A percentile compares a stretch with the other conserved stretches of the same genome.
phyloP scores from a whole-genome alignment of 768 basidiomycete species.

The Leccinum arenicola region DNA sequence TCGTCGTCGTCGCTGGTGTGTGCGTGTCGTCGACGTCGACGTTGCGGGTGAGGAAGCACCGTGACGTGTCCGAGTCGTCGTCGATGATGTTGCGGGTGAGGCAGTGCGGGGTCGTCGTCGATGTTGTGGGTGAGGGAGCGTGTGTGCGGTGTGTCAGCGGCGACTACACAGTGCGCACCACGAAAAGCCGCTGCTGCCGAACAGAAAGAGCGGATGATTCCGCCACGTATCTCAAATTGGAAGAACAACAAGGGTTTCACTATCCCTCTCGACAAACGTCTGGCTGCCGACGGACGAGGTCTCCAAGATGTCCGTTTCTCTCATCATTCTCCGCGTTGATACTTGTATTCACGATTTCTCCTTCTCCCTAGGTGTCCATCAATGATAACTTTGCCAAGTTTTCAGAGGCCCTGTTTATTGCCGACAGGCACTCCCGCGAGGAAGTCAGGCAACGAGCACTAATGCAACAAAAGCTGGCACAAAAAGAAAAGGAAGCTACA shows the following conservation, averaged over 20 bases:
- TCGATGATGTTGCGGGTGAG: no score
- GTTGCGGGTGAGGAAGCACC: no score
- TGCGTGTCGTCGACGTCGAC: no score
- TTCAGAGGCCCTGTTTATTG: constrained; percentile 92
- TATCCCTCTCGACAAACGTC: constrained; percentile 94
- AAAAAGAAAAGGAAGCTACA: constrained; percentile 94
- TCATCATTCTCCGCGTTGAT: background rate
- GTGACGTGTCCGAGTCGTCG: no score
- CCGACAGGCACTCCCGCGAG: constrained; percentile 95
- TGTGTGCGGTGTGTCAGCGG: no score
- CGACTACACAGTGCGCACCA: constrained; percentile 36
- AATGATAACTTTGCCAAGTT: constrained; percentile 99
- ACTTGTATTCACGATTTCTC: background rate
- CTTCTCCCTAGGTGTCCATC: constrained; percentile 74
- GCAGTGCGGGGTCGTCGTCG: no score
- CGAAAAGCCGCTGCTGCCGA: constrained; percentile 95
- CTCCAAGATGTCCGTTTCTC: constrained; percentile 82
- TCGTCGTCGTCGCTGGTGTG: no score
- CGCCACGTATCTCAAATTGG: constrained; percentile 99
- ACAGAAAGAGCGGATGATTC: constrained; percentile 99
- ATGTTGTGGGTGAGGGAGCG: no score
- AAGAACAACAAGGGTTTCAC: constrained; percentile 99
- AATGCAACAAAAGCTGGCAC: constrained; percentile 98
- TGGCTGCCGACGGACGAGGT: constrained; percentile 97
- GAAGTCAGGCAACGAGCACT: constrained; percentile 94